Evolutionary conservation across 2,329 filamentous ascomycete genomes (phyloP).

Genomic region (Lachnum nothofagi): DNA sequence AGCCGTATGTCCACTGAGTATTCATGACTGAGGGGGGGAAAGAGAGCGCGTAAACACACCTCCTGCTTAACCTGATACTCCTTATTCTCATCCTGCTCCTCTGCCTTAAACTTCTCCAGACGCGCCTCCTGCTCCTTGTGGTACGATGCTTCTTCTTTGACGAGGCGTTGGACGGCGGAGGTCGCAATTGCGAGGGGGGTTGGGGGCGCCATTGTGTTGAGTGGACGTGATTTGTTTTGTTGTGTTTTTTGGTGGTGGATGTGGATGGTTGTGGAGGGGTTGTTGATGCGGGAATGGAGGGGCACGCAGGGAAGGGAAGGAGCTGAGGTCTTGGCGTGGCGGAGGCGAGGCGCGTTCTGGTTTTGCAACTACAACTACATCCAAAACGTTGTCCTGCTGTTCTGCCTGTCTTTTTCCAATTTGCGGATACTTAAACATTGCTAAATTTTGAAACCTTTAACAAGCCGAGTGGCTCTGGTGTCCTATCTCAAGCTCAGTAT

Average conservation of each 20-base stretch:
- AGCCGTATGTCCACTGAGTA: constrained; percentile 2
- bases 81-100: constrained; percentile 65
- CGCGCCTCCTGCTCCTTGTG: constrained; percentile 79
- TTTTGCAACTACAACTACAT: too few species aligned
- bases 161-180: constrained; percentile 71
- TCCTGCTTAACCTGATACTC: constrained; percentile 81
- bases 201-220: constrained; percentile 63
- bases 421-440: too few species aligned
- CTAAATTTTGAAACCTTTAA: too few species aligned
- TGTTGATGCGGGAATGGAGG: too few species aligned
- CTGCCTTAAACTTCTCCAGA: constrained; percentile 54
- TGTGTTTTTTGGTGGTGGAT: neutral
- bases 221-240: neutral
- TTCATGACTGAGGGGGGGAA: neutral
- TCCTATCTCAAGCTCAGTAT: too few species aligned
- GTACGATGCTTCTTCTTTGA: constrained; percentile 90
- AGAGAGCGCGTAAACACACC: constrained; percentile 46
- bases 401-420: too few species aligned
- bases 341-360: too few species aligned
- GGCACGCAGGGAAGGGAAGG: too few species aligned
- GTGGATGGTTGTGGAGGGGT: neutral
- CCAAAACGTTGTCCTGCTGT: too few species aligned
- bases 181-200: constrained; percentile 74
- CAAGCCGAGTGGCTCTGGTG: too few species aligned
- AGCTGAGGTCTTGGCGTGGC: too few species aligned